Evolutionary conservation across 2,329 filamentous ascomycete genomes (phyloP).

Genomic region (Fusarium hostae): DNA sequence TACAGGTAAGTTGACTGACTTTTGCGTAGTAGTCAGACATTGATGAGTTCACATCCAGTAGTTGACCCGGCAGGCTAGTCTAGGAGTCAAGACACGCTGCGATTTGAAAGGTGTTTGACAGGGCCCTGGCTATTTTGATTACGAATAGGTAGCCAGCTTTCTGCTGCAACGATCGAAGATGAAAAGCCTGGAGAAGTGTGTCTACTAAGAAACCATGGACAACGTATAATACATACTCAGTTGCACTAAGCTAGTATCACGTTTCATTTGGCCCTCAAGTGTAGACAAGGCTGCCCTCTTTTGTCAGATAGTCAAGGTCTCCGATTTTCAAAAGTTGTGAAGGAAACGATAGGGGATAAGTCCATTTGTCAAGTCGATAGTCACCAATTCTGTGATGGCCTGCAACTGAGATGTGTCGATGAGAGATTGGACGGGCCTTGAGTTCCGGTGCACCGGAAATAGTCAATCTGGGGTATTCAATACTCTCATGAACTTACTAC

Average conservation of each 20-base stretch:
- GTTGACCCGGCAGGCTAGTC: background rate
- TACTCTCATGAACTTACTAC: too few species aligned
- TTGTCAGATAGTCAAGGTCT: too few species aligned
- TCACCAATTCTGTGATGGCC: background rate
- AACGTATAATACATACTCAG: background rate
- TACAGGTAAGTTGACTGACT: background rate
- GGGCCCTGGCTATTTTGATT: rapidly evolving
- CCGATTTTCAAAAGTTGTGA: too few species aligned
- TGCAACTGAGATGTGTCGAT: background rate
- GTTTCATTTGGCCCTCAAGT: rapidly evolving
- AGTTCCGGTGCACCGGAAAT: background rate
- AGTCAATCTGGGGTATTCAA: background rate
- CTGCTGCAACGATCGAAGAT: too few species aligned
- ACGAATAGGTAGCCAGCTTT: too few species aligned
- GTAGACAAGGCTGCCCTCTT: rapidly evolving
- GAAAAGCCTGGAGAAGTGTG: too few species aligned
- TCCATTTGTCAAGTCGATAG: background rate
- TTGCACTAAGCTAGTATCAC: background rate
- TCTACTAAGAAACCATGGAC: background rate
- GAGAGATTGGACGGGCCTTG: background rate
- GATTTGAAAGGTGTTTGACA: background rate
- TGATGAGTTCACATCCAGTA: background rate
- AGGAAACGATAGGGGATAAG: background rate
- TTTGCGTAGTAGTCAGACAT: background rate
- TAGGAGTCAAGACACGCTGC: background rate